These are phyloP conservation scores for Arthrinium phaeospermum DNA, from an alignment of 2,329 filamentous ascomycete genomes.

Conservation along the genomic window DNA sequence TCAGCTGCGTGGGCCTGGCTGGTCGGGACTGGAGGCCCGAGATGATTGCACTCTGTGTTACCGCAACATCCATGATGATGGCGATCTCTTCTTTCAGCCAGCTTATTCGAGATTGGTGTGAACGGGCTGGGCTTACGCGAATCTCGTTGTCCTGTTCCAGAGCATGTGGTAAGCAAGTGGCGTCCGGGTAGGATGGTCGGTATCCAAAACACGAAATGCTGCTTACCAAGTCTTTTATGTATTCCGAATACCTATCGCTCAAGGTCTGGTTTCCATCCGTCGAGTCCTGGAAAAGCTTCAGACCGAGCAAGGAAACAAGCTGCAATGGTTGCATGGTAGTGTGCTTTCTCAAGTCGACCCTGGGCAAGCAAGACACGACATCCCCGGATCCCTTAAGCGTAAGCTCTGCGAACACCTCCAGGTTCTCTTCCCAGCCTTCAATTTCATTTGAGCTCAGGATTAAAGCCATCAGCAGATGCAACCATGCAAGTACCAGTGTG, in stretches of 20 bases:
- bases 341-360: slow-evolving; percentile 40
- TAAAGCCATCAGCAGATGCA: slow-evolving; percentile 47
- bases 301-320: slow-evolving; percentile 46
- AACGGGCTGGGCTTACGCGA: slow-evolving; percentile 46
- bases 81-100: slow-evolving; percentile 48
- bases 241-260: slow-evolving; percentile 48
- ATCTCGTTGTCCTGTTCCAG: slow-evolving; percentile 45
- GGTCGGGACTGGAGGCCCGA: slow-evolving; percentile 28
- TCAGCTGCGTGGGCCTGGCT: no score
- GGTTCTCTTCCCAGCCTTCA: slow-evolving; percentile 35
- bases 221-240: slow-evolving; percentile 47
- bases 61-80: slow-evolving; percentile 43
- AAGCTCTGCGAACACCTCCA: slow-evolving; percentile 38
- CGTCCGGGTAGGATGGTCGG: background rate
- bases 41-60: slow-evolving; percentile 40
- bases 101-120: slow-evolving; percentile 47
- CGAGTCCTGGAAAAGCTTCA: slow-evolving; percentile 46
- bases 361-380: slow-evolving; percentile 42
- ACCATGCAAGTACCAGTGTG: slow-evolving; percentile 47
- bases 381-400: slow-evolving; percentile 43
- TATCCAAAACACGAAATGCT: background rate
- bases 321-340: slow-evolving; percentile 50
- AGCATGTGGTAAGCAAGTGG: slow-evolving; percentile 32
- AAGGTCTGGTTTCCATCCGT: slow-evolving; percentile 46
- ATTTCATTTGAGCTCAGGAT: slow-evolving; percentile 34